Evolutionary conservation across 108 stramenopile genomes (phyloP).

Genomic region (Chaetoceros muelleri): DNA sequence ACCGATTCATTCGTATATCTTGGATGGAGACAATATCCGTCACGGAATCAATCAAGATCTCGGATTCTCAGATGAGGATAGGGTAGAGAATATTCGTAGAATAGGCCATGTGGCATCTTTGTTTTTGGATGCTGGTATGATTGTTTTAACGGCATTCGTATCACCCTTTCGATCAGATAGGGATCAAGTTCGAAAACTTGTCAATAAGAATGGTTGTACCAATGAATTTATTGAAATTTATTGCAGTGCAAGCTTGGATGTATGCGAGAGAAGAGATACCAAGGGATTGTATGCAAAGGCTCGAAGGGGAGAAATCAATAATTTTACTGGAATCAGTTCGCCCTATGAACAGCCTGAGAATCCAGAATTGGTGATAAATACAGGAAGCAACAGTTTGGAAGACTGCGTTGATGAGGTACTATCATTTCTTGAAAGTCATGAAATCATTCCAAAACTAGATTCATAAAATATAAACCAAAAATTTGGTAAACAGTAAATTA

Average conservation of each 20-base stretch:
- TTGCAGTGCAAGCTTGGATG: slow-evolving; percentile 64
- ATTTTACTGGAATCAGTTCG: slow-evolving; percentile 86
- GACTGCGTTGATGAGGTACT: not conserved
- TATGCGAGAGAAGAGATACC: slow-evolving; percentile 76
- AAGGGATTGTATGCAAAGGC: slow-evolving; percentile 84
- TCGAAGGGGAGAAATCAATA: slow-evolving; percentile 73
- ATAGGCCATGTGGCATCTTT: slow-evolving; percentile 82
- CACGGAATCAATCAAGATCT: slow-evolving; percentile 77
- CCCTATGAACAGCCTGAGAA: slow-evolving; percentile 80
- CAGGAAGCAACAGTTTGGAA: not conserved
- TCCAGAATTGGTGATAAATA: slow-evolving; percentile 59
- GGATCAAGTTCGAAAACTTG: slow-evolving; percentile 44
- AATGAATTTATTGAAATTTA: slow-evolving; percentile 74
- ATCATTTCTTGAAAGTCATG: not conserved
- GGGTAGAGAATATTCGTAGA: slow-evolving; percentile 85
- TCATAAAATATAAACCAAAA: not conserved
- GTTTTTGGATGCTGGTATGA: slow-evolving; percentile 80
- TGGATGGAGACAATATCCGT: slow-evolving; percentile 84
- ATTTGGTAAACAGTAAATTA: too few relatives aligned
- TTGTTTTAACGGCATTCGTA: slow-evolving; percentile 83
- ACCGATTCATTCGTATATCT: slow-evolving; percentile 18
- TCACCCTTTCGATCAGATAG: slow-evolving; percentile 79
- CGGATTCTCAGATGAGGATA: slow-evolving; percentile 72
- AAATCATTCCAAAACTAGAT: not conserved
- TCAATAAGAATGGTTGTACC: slow-evolving; percentile 29